These are phyloP conservation scores for Hanseniaspora lindneri DNA, from an alignment of 805 yeast species.

Conservation along the genomic window DNA sequence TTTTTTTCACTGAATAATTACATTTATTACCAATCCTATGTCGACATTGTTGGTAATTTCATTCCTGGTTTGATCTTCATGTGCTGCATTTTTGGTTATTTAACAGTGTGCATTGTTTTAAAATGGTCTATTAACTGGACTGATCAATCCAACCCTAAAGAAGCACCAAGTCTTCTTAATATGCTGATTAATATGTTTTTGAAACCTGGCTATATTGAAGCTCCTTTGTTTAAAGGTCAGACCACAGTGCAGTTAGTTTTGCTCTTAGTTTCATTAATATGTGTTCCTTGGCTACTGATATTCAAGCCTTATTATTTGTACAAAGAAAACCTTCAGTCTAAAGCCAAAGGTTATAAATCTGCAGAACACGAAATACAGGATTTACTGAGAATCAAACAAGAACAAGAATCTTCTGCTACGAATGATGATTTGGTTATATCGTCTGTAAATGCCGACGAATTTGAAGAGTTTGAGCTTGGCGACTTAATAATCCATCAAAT, in stretches of 20 bases:
- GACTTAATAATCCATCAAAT: slow-evolving; percentile 95
- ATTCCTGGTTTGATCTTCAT: slow-evolving; percentile 87
- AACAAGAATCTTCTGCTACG: slow-evolving; percentile 26
- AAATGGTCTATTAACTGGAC: slow-evolving; percentile 95
- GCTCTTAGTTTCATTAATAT: slow-evolving; percentile 62
- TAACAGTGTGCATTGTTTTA: slow-evolving; percentile 73
- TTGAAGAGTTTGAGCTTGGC: slow-evolving; percentile 62
- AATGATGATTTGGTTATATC: slow-evolving; percentile 39
- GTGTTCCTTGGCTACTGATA: slow-evolving; percentile 86
- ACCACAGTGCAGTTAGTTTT: slow-evolving; percentile 59
- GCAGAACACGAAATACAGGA: slow-evolving; percentile 24
- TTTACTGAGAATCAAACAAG: slow-evolving; percentile 27
- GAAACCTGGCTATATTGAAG: slow-evolving; percentile 80
- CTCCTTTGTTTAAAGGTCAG: slow-evolving; percentile 71
- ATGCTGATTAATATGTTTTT: slow-evolving; percentile 94
- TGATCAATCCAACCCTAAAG: slow-evolving; percentile 42
- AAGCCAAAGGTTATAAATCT: slow-evolving; percentile 6
- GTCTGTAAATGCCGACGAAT: slow-evolving; percentile 24
- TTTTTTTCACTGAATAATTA: slow-evolving; percentile 76
- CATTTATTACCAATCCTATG: slow-evolving; percentile 49
- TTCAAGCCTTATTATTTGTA: slow-evolving; percentile 70
- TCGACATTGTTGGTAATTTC: slow-evolving; percentile 86
- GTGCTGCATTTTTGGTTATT: slow-evolving; percentile 93
- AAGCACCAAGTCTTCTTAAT: slow-evolving; percentile 86
- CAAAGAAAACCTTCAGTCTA: slow-evolving; percentile 23